Evolutionary conservation across 192 early-diverging fungal species (phyloP), one percentile per base, ranked within the genome.

Genomic region (Entomortierella chlamydospora): DNA sequence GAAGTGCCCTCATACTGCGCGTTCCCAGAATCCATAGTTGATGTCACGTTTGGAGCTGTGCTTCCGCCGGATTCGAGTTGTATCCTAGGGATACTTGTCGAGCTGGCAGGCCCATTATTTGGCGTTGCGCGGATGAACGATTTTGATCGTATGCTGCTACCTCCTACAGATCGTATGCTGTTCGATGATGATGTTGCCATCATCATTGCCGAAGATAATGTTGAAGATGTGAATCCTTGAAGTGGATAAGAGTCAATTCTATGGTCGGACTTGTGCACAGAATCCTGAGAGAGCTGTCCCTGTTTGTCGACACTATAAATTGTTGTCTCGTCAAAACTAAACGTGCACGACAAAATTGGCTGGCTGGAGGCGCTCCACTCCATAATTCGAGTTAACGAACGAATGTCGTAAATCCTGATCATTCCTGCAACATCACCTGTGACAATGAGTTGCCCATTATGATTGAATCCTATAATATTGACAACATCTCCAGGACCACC

Each of bases 281-380:
- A 87, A 73, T 87, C 86, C 68, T 89, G 86, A 15, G 70, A 68
- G 11, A 88, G 67, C 66, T 86, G 64, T 15, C 61, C 50, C 25
- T 69, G 61, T 4, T 39, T 42, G 42, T 87, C 83, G 6, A 89
- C 81, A 53, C 83, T 82, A 45, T 81, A 85, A 41, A 89, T 87
- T 0, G 84, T 84, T 22, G 83, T 90, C 60, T 90, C 89, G 55
- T 90, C 89, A 82, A 90, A 90, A 51, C 86, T 90, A 57, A 89
- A 90, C 31, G 82, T 85, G 26, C 87, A 85, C 2, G 83, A 84
- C 50, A 85, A 81, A 13, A 85, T 70, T 33, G 83, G 55, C 12
- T 71, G 61, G 23, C 57, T 43, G 6, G 81, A 73, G n/a, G 73
- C 62, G 25, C 74, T 81, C 89, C 89, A 90, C 26, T 88, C 82